phyloP scores from a whole-genome alignment of 225 moss, liverwort and hornwort species.

The Pseudisothecium myosuroides region DNA sequence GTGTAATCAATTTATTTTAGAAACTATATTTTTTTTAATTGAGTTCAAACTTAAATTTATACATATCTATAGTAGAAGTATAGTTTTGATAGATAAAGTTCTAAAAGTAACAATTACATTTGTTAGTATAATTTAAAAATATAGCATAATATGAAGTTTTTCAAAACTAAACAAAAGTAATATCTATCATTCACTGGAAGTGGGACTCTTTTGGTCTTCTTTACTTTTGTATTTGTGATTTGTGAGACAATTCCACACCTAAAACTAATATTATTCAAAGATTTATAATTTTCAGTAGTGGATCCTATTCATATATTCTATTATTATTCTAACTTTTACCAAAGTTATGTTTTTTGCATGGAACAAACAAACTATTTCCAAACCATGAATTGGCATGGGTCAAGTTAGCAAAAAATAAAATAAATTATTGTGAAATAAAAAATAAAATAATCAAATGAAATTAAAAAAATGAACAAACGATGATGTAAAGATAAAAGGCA shows the following conservation, averaged over 20 bases:
- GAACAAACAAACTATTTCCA: background rate
- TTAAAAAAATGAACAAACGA: background rate
- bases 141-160: background rate
- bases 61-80: background rate
- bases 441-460: background rate
- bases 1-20: too few relatives aligned
- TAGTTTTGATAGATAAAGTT: background rate
- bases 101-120: background rate
- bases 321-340: background rate
- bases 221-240: background rate
- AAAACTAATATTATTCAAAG: background rate
- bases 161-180: background rate
- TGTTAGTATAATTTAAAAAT: background rate
- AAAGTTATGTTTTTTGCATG: accelerated
- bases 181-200: background rate
- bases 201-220: accelerated
- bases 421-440: background rate
- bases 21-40: too few relatives aligned
- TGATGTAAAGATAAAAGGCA: background rate
- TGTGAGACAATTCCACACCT: accelerated
- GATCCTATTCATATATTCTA: background rate
- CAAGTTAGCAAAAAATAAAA: background rate
- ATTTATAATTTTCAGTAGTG: background rate
- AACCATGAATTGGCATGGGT: too few relatives aligned
- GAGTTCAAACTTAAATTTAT: background rate